phyloP scores from a whole-genome alignment of 2,329 filamentous ascomycete genomes.

The Sporothrix protearum region DNA sequence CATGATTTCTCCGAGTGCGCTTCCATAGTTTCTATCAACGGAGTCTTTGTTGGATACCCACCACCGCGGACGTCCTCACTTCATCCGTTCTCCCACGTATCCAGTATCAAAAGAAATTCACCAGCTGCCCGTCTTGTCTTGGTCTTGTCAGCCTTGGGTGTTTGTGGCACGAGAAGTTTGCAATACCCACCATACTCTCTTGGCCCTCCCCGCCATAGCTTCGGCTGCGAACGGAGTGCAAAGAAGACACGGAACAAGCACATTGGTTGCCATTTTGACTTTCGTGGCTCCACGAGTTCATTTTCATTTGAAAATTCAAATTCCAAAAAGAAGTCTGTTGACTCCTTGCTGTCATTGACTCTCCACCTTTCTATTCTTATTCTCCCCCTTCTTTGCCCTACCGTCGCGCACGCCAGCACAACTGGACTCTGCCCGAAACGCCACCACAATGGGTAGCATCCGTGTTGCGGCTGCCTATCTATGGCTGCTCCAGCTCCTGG shows the following conservation, averaged over 20 bases:
- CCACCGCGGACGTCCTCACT: not conserved
- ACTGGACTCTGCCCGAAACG: not conserved
- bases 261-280: not conserved
- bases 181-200: not conserved
- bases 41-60: not conserved
- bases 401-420: not conserved
- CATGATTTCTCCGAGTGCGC: constrained; percentile 15
- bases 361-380: not conserved
- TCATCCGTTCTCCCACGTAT: not conserved
- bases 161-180: too few relatives aligned
- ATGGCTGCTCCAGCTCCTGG: constrained; percentile 19
- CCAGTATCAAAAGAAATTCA: not conserved
- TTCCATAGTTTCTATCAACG: not conserved
- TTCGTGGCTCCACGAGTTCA: not conserved
- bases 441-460: not conserved
- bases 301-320: not conserved
- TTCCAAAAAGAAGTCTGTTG: not conserved
- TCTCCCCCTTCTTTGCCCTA: not conserved
- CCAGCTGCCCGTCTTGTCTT: not conserved
- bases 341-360: not conserved
- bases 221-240: not conserved
- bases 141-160: not conserved
- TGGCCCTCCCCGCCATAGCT: not conserved
- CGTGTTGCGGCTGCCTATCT: not conserved
- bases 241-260: not conserved